Percentiles rank a stretch among this genome's conserved stretches.
Evolutionary conservation across 352 stramenopile genomes (phyloP).

Genomic region (Elongisporangium undulatum): DNA sequence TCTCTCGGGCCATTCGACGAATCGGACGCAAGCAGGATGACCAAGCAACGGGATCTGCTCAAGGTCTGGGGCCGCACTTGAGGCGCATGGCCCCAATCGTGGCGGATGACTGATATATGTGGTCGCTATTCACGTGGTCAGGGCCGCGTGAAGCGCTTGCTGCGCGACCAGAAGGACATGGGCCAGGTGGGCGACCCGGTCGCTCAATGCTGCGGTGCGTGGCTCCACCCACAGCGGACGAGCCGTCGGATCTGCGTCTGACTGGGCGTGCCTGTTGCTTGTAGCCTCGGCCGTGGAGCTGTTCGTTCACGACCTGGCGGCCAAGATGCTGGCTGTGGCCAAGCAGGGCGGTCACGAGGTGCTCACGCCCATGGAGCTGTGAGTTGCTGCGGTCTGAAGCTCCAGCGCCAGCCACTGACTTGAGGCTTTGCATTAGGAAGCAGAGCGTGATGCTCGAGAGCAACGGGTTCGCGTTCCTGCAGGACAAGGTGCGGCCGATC

Average conservation of each 20-base stretch:
- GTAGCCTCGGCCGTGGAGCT: constrained; percentile 49
- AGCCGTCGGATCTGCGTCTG: background rate
- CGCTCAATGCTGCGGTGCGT: constrained; percentile 37
- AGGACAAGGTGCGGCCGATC: constrained; percentile 45
- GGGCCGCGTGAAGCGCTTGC: constrained; percentile 62
- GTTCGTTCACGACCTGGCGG: constrained; percentile 55
- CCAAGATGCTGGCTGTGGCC: constrained; percentile 30
- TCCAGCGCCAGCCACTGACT: background rate
- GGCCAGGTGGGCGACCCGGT: constrained; percentile 55
- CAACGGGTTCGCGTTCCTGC: constrained; percentile 42
- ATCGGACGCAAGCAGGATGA: background rate
- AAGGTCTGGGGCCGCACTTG: constrained; percentile 31
- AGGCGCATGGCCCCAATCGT: background rate
- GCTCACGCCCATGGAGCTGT: constrained; percentile 63
- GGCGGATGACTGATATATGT: background rate
- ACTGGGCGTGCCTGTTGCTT: background rate
- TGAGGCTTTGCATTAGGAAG: constrained; percentile 27
- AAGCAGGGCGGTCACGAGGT: constrained; percentile 13
- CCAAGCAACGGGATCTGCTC: constrained; percentile 36
- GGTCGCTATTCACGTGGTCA: constrained; percentile 2
- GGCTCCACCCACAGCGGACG: background rate
- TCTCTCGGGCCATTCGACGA: background rate
- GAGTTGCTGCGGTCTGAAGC: constrained; percentile 3
- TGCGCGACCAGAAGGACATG: constrained; percentile 69
- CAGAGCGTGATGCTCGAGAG: constrained; percentile 31